phyloP scores from a whole-genome alignment of 2,329 filamentous ascomycete species.

The Sporothrix globosa region DNA sequence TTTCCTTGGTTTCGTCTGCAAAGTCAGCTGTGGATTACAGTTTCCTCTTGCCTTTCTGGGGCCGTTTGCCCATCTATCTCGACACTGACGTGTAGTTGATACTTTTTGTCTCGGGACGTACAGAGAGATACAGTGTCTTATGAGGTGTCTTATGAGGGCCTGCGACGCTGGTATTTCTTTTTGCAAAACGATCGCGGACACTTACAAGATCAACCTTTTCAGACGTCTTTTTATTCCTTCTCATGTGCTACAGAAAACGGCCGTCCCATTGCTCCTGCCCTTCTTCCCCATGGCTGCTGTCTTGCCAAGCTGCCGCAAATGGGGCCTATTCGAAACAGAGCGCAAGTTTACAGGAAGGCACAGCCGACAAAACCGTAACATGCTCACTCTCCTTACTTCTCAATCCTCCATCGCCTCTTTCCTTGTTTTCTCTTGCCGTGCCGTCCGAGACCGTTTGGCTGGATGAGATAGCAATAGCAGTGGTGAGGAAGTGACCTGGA shows the following conservation, averaged over 20 bases:
- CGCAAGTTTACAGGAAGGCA: constrained; percentile 16
- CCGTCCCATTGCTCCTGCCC: background rate
- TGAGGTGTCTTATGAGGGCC: no score
- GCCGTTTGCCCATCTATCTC: no score
- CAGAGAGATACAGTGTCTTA: constrained; percentile 2
- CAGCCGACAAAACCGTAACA: background rate
- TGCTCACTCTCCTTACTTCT: background rate
- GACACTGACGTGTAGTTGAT: constrained; percentile 8
- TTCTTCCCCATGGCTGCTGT: background rate
- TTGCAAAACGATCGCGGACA: background rate
- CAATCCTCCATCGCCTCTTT: background rate
- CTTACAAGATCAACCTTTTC: no score
- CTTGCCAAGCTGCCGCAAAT: constrained; percentile 14
- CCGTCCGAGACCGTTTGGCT: background rate
- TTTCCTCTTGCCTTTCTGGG: background rate
- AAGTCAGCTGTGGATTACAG: constrained; percentile 10
- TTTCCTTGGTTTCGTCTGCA: background rate
- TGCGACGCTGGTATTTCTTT: constrained; percentile 6
- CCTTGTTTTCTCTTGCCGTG: background rate
- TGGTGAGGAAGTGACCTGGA: background rate
- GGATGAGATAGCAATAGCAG: background rate
- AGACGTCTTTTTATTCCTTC: background rate
- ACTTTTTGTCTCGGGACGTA: background rate
- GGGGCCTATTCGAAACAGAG: background rate
- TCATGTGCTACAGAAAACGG: background rate